Conservation (phyloP, 2,329 filamentous ascomycete species). For the Chlorencoelia australis region DNA sequence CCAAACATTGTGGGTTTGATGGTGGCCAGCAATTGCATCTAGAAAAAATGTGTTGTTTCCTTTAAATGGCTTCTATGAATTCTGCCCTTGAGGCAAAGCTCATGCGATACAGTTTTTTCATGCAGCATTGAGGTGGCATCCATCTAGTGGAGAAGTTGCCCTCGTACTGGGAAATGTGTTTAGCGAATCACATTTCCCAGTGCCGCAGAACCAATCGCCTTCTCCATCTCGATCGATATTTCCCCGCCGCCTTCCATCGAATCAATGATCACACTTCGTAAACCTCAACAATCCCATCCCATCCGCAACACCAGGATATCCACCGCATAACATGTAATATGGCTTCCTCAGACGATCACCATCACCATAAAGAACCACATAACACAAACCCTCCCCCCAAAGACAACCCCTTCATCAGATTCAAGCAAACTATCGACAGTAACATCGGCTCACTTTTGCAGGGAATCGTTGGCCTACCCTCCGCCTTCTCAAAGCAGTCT, state of each 20-base stretch:
- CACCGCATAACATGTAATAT: slow-evolving; percentile 10
- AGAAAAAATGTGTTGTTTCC: slow-evolving; percentile 9
- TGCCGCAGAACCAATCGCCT: too few species aligned
- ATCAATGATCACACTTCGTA: too few species aligned
- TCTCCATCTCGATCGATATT: too few species aligned
- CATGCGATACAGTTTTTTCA: too few species aligned
- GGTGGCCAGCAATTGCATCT: slow-evolving; percentile 16
- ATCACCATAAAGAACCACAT: slow-evolving; percentile 6
- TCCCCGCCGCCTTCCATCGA: too few species aligned
- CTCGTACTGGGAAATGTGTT: too few species aligned
- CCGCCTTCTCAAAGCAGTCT: slow-evolving; percentile 19
- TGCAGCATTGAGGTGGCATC: too few species aligned
- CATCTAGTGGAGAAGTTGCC: too few species aligned
- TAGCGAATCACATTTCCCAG: too few species aligned
- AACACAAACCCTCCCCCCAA: too few species aligned
- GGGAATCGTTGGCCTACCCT: slow-evolving; percentile 26
- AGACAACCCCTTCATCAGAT: slow-evolving; percentile 26
- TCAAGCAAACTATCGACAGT: slow-evolving; percentile 23
- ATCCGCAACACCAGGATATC: neutral
- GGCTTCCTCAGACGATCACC: slow-evolving; percentile 14
- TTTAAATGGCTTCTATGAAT: neutral
- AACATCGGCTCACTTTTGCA: slow-evolving; percentile 25
- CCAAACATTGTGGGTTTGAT: slow-evolving; percentile 19
- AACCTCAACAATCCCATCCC: neutral
- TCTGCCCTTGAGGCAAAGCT: slow-evolving; percentile 3